Evolutionary conservation across 2,329 filamentous ascomycete species (phyloP).

Genomic region (Myrmaecium sp.): DNA sequence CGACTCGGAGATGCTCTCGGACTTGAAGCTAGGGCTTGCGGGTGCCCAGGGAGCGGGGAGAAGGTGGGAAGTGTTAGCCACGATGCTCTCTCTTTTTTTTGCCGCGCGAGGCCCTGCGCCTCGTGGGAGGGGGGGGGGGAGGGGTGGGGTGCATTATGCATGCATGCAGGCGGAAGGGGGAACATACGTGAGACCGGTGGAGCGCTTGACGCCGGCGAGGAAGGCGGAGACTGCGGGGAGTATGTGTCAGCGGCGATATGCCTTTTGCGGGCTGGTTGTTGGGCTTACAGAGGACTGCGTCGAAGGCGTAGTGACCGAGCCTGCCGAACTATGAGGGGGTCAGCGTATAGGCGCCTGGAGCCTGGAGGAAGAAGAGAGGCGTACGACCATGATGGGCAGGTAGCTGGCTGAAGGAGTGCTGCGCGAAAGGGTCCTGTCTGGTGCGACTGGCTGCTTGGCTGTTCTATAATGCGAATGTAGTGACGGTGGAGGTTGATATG

Average conservation of each 20-base stretch:
- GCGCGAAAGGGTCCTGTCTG: too few relatives aligned
- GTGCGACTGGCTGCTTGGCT: too few relatives aligned
- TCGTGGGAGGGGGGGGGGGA: conserved; percentile 5
- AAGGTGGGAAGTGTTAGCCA: conserved; percentile 24
- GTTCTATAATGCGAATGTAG: too few relatives aligned
- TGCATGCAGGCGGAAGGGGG: conserved; percentile 7
- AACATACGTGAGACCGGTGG: conserved; percentile 92
- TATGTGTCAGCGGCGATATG: conserved; percentile 6
- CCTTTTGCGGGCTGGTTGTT: conserved; percentile 5
- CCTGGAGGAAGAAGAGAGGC: conserved; percentile 9
- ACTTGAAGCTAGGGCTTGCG: conserved; percentile 62
- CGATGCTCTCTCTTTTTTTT: conserved; percentile 2
- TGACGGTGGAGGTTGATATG: too few relatives aligned
- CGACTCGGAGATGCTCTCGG: conserved; percentile 68
- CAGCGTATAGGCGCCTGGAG: conserved; percentile 24
- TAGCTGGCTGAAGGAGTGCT: too few relatives aligned
- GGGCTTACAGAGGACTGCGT: conserved; percentile 70
- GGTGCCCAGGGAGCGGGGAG: conserved; percentile 21
- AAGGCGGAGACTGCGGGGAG: conserved; percentile 64
- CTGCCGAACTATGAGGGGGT: conserved; percentile 71
- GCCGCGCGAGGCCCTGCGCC: conserved; percentile 1
- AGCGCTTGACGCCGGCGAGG: conserved; percentile 91
- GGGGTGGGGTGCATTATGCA: conserved; percentile 5
- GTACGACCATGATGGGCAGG: conserved; percentile 19
- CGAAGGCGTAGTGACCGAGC: conserved; percentile 87